Evolutionary conservation across 805 yeast species (phyloP).

Genomic region (Brettanomyces bruxellensis): DNA sequence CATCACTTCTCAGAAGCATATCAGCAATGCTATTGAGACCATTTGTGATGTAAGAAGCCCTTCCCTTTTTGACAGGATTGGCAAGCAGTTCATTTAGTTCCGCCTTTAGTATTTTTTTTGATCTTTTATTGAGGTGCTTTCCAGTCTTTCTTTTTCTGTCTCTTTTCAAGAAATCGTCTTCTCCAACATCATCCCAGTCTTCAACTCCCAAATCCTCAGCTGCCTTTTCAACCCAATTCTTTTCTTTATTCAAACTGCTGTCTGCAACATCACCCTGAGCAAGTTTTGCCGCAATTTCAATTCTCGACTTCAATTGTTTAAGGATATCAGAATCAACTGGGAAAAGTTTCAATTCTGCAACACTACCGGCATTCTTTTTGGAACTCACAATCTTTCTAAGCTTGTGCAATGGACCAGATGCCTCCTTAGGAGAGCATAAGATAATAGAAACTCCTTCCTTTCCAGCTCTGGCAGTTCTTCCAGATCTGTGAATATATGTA

Average conservation of each 20-base stretch:
- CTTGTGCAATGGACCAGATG: constrained; percentile 77
- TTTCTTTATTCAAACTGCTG: constrained; percentile 50
- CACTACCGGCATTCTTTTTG: constrained; percentile 14
- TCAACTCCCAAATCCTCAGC: constrained; percentile 91
- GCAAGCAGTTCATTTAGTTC: constrained; percentile 46
- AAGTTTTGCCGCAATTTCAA: constrained; percentile 57
- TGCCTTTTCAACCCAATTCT: constrained; percentile 77
- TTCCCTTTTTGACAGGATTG: constrained; percentile 47
- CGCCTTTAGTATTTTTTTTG: constrained; percentile 35
- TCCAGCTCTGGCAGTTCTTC: constrained; percentile 97
- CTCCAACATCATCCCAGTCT: constrained; percentile 55
- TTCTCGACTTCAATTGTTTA: constrained; percentile 60
- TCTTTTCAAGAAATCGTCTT: constrained; percentile 57
- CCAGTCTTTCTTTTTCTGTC: constrained; percentile 48
- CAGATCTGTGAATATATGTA: constrained; percentile 89
- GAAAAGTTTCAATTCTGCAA: constrained; percentile 51
- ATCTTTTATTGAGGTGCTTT: constrained; percentile 43
- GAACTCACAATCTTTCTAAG: constrained; percentile 44
- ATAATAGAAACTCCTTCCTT: constrained; percentile 90
- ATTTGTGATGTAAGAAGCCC: constrained; percentile 72
- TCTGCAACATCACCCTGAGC: constrained; percentile 63
- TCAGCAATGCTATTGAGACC: constrained; percentile 75
- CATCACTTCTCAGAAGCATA: constrained; percentile 51
- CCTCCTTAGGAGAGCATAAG: constrained; percentile 90
- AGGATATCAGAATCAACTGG: constrained; percentile 73